Conservation (phyloP, 2,329 filamentous ascomycete species). For the Colletotrichum viniferum region DNA sequence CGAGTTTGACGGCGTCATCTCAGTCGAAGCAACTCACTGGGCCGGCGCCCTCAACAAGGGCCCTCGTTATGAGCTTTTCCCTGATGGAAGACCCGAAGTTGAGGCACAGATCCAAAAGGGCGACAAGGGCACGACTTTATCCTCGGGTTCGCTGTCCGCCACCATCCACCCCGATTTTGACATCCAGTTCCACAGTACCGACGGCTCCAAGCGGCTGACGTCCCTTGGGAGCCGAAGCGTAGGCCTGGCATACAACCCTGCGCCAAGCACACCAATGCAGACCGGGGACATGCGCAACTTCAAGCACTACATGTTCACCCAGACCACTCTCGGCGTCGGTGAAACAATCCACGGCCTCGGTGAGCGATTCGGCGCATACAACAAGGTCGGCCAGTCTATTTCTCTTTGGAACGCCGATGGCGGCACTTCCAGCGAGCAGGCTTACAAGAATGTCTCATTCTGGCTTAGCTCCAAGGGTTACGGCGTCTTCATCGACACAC, state of each 20-base stretch:
- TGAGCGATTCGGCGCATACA: constrained; percentile 77
- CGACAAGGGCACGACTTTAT: constrained; percentile 39
- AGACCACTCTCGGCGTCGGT: constrained; percentile 58
- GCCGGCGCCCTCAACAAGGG: constrained; percentile 39
- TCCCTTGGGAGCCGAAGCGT: constrained; percentile 42
- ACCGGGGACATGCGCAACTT: constrained; percentile 44
- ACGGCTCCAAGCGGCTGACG: constrained; percentile 40
- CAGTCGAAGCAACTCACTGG: constrained; percentile 44
- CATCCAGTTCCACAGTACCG: constrained; percentile 41
- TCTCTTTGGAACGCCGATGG: constrained; percentile 68
- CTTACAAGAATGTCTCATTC: constrained; percentile 75
- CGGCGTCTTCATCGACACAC: constrained; percentile 75
- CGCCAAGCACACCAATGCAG: constrained; percentile 37
- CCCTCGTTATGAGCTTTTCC: constrained; percentile 44
- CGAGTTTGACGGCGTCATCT: constrained; percentile 43
- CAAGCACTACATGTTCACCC: constrained; percentile 61
- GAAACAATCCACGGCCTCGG: constrained; percentile 78
- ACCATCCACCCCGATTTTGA: constrained; percentile 41
- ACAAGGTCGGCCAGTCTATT: constrained; percentile 75
- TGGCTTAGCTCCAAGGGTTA: constrained; percentile 76
- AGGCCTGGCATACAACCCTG: constrained; percentile 40
- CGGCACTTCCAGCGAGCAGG: constrained; percentile 71
- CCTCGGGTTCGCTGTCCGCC: constrained; percentile 38
- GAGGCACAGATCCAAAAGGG: constrained; percentile 31
- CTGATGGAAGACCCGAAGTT: constrained; percentile 34